These are phyloP conservation scores for Talaromyces sp. DNA, from an alignment of 2,329 filamentous ascomycete species.

Conservation along the genomic window DNA sequence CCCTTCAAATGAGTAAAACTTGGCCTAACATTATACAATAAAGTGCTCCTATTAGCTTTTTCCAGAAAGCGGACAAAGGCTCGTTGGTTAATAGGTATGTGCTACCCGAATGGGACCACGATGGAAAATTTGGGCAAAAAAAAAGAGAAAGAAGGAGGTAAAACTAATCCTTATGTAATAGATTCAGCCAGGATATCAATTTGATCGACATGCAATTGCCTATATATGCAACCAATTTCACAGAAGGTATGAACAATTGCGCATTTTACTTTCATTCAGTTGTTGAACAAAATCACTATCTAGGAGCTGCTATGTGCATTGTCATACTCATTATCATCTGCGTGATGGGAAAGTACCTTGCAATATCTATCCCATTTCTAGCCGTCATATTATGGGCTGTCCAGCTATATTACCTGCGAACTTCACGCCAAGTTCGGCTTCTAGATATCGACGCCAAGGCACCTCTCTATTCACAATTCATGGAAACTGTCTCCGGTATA, in stretches of 20 bases:
- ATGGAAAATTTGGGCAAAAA: too few relatives aligned
- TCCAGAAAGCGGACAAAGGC: conserved; percentile 5
- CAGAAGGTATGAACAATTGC: neutral
- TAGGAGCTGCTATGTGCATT: conserved; percentile 23
- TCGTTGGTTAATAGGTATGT: conserved; percentile 8
- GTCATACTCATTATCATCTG: conserved; percentile 48
- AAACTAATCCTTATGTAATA: neutral
- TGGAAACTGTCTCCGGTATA: conserved; percentile 52
- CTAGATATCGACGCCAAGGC: conserved; percentile 59
- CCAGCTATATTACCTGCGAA: conserved; percentile 56
- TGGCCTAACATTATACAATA: neutral
- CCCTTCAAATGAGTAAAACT: neutral
- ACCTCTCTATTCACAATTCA: conserved; percentile 55
- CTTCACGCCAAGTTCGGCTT: conserved; percentile 55
- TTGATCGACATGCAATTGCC: conserved; percentile 41
- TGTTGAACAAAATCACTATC: conserved; percentile 31
- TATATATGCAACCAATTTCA: conserved; percentile 14
- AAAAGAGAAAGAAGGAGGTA: neutral
- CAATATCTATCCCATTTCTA: conserved; percentile 48
- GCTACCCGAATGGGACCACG: neutral
- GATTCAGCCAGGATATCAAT: conserved; percentile 30
- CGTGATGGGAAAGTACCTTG: conserved; percentile 43
- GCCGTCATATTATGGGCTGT: conserved; percentile 43
- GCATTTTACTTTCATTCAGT: conserved; percentile 43
- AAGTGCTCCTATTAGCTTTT: conserved; percentile 7